Evolutionary conservation across 1,284 basidiomycete genomes (phyloP).

Genomic region (Tylopilus sp.): DNA sequence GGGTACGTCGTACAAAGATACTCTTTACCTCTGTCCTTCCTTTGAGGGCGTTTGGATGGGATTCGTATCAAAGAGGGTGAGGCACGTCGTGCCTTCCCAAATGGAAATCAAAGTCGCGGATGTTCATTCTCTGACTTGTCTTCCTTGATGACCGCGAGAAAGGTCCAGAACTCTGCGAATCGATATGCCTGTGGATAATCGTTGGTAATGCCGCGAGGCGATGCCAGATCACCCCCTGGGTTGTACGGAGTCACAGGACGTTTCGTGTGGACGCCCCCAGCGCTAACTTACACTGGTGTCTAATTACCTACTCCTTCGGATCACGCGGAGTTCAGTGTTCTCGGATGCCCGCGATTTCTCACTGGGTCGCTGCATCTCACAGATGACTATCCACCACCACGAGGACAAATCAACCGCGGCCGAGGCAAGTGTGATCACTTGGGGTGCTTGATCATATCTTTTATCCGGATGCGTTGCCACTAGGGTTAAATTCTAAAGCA

Average conservation of each 20-base stretch:
- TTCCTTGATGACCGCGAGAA: constrained; percentile 21
- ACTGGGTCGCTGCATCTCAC: background rate
- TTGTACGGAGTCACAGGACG: background rate
- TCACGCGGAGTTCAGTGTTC: background rate
- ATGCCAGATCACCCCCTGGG: background rate
- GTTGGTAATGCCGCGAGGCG: background rate
- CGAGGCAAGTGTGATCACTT: background rate
- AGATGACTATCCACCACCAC: background rate
- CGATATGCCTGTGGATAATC: background rate
- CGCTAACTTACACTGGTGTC: background rate
- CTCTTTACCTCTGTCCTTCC: background rate
- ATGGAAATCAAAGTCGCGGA: too few species aligned
- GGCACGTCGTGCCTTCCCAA: background rate
- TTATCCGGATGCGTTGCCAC: constrained; percentile 9
- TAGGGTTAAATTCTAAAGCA: constrained; percentile 1
- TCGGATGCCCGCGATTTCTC: background rate
- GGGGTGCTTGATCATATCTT: background rate
- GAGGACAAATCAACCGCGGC: constrained; percentile 2
- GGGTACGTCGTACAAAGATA: background rate
- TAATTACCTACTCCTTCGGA: background rate
- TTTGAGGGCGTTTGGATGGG: background rate
- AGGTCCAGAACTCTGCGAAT: background rate
- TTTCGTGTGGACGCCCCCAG: constrained; percentile 3
- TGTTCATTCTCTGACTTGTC: background rate
- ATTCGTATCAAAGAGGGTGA: background rate